Percentiles rank a stretch among this genome's conserved stretches.
phyloP scores from a whole-genome alignment of 164 flowering plant species.

The Stephania japonica region DNA sequence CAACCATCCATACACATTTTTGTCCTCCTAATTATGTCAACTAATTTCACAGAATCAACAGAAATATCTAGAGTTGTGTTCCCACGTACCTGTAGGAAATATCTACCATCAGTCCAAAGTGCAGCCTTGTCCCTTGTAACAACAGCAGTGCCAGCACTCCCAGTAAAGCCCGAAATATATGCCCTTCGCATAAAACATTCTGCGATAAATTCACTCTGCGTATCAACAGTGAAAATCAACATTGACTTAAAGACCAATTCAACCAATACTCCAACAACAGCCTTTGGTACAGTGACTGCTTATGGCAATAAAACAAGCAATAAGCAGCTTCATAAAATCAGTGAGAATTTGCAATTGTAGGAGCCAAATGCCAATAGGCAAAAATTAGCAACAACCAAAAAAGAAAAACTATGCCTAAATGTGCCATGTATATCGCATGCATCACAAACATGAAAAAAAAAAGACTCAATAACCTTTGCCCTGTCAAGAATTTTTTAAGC shows the following conservation, averaged over 20 bases:
- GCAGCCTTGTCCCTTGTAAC: slow-evolving; percentile 93
- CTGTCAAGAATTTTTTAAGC: too few species aligned
- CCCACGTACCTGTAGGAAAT: slow-evolving; percentile 82
- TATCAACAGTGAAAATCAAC: neutral
- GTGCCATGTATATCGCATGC: too few species aligned
- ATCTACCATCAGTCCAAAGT: slow-evolving; percentile 98
- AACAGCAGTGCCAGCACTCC: slow-evolving; percentile 97
- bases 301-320: too few species aligned
- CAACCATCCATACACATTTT: neutral
- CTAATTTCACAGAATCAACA: neutral
- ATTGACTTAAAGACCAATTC: neutral
- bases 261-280: too few species aligned
- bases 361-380: too few species aligned
- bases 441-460: too few species aligned
- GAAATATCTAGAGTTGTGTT: neutral
- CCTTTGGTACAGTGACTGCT: too few species aligned
- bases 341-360: too few species aligned
- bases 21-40: neutral
- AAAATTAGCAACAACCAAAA: too few species aligned
- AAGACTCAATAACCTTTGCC: too few species aligned
- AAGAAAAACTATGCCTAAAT: too few species aligned
- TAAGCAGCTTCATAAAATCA: too few species aligned
- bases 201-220: slow-evolving; percentile 94
- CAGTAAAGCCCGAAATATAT: slow-evolving; percentile 90
- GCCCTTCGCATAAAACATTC: slow-evolving; percentile 89